phyloP scores from a whole-genome alignment of 495 filamentous ascomycete species.

The Podospora pseudocomata region DNA sequence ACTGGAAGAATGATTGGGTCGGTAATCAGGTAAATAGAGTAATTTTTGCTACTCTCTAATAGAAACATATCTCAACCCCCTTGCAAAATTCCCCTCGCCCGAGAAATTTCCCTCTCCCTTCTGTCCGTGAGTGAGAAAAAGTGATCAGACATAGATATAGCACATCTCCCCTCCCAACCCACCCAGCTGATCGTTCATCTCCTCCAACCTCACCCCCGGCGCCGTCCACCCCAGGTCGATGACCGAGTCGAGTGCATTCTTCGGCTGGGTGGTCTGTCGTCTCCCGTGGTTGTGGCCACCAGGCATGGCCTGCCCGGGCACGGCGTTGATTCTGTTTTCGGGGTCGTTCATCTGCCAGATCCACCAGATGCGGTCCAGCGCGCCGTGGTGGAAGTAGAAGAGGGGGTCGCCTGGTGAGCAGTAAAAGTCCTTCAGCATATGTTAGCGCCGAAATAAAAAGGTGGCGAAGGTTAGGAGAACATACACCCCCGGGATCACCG shows the following conservation, averaged over 20 bases:
- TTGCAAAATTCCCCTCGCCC: neutral
- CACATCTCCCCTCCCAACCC: conserved; percentile 32
- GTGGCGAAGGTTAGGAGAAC: neutral
- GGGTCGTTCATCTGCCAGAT: conserved; percentile 60
- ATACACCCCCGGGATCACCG: conserved; percentile 48
- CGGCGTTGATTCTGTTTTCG: conserved; percentile 25
- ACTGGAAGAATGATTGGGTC: neutral
- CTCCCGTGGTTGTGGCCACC: conserved; percentile 14
- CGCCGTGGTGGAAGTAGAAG: conserved; percentile 67
- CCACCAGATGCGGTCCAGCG: conserved; percentile 67
- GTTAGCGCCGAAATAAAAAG: too few relatives aligned
- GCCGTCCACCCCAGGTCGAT: conserved; percentile 36
- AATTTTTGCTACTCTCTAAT: neutral
- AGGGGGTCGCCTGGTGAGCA: conserved; percentile 60
- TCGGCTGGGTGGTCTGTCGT: conserved; percentile 8
- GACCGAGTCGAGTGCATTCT: conserved; percentile 12
- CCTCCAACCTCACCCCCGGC: conserved; percentile 26
- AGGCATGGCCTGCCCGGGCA: conserved; percentile 14
- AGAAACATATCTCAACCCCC: neutral
- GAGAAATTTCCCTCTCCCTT: too few relatives aligned
- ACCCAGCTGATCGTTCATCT: conserved; percentile 27
- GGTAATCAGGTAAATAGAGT: neutral
- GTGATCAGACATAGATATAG: conserved; percentile 32
- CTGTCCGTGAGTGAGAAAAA: neutral
- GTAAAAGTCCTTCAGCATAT: conserved; percentile 47